A percentile compares a stretch with the other conserved stretches of the same genome.
Conservation (phyloP, 176 grass and related monocot species). For the Triticum turgidum region DNA sequence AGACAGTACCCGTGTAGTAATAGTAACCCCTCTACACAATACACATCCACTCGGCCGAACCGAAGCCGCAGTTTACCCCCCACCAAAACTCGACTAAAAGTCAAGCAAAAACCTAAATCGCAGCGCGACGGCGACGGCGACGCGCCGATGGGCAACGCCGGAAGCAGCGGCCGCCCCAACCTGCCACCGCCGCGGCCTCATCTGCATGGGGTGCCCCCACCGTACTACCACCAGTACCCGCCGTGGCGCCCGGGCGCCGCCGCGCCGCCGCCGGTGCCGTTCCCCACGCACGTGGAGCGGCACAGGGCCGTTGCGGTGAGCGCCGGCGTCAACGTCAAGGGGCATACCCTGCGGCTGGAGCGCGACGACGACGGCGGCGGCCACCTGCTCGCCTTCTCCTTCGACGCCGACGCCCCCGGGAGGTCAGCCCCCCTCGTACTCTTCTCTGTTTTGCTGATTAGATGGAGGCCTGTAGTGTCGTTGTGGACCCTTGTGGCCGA, state of each 20-base stretch:
- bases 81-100: background rate
- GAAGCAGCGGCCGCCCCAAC: slow-evolving; percentile 22
- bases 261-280: background rate
- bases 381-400: slow-evolving; percentile 44
- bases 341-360: slow-evolving; percentile 42
- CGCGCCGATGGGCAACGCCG: slow-evolving; percentile 39
- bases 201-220: slow-evolving; percentile 24
- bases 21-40: too few species aligned
- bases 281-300: slow-evolving; percentile 41
- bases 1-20: too few species aligned
- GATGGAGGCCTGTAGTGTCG: background rate
- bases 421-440: slow-evolving; percentile 26
- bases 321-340: slow-evolving; percentile 51
- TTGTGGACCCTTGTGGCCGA: background rate
- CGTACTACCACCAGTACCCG: slow-evolving; percentile 25
- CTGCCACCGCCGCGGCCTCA: background rate
- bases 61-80: background rate
- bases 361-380: slow-evolving; percentile 37
- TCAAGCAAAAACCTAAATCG: background rate
- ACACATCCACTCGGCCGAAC: too few species aligned
- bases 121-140: background rate
- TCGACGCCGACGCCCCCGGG: slow-evolving; percentile 45
- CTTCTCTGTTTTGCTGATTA: slow-evolving; percentile 7
- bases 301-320: slow-evolving; percentile 44
- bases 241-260: background rate